Base-by-base conservation (phyloP, 805 yeast genomes). In the Wickerhamomyces pijperi region DNA sequence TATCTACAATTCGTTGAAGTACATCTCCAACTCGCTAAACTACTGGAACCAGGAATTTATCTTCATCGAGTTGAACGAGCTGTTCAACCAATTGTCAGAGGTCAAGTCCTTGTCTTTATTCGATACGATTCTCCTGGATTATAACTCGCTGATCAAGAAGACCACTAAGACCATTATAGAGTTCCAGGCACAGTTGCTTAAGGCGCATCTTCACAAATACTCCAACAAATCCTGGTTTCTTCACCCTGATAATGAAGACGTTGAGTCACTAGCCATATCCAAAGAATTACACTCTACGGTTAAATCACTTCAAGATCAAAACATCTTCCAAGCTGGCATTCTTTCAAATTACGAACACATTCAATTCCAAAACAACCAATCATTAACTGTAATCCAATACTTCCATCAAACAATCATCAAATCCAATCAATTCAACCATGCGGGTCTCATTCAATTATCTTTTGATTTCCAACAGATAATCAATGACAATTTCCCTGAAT, bases 391-490 rank as follows among this genome's bases (percentile, higher is more conserved):
- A 23, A 51, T 62, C 1, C 55, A 54, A n/a, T 57, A 55, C 35
- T 52, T 61, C 35, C 45, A 57, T 16, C 63, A 61, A 36, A 54
- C 61, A 8, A 57, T 64, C 25, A 48, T 64, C 23, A 64, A 63
- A 40, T 42, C 57, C 19, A 64, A 63, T 39, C 60, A 58, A 37
- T 64, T 65, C 42, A 59, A 55, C 33, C 34, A 44, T 9, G 14
- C 41, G 2, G 68, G 68, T 2, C 40, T 63, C 12, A 44, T 45
- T 3, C 68, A 65, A 40, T 41, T 63, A 7, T 36, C 47, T 11
- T 28, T 51, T 2, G 69, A 65, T 46, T 57, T 56, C 35, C 32
- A 44, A 3, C 46, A 4, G 7, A n/a, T n/a, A n/a, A n/a, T 11
- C 13, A 13, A 25, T 25, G 29, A 4, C 12, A 25, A 25, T 25